phyloP scores from a whole-genome alignment of 2,329 filamentous ascomycete species.

The Fusarium cicatricum region DNA sequence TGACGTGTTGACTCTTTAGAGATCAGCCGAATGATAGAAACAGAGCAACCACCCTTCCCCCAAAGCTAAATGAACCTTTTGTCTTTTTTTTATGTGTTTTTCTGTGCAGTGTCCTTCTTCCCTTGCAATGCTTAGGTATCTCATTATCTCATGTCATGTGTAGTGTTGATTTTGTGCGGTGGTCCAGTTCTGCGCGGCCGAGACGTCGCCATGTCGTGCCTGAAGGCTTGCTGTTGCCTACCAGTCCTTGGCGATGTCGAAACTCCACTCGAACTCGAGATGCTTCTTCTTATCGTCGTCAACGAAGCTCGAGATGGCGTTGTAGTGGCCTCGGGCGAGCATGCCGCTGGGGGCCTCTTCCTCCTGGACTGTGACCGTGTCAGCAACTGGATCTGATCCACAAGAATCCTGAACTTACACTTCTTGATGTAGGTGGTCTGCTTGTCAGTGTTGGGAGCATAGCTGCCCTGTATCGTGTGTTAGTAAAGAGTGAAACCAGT shows the following conservation, averaged over 20 bases:
- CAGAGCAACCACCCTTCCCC: constrained; percentile 29
- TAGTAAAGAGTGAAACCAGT: constrained; percentile 21
- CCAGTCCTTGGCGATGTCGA: constrained; percentile 98
- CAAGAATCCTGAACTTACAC: constrained; percentile 68
- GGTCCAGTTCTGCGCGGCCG: constrained; percentile 3
- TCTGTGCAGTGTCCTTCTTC: constrained; percentile 17
- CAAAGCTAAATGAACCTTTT: constrained; percentile 12
- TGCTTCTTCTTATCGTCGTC: constrained; percentile 95
- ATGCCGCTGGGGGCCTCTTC: constrained; percentile 94
- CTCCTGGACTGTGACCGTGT: constrained; percentile 71
- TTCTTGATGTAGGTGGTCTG: constrained; percentile 88
- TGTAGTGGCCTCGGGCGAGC: constrained; percentile 89
- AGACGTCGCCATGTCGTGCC: constrained; percentile 15
- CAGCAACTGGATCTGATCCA: not conserved
- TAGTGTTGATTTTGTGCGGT: constrained; percentile 25
- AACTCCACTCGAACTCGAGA: constrained; percentile 93
- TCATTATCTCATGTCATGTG: constrained; percentile 42
- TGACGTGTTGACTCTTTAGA: constrained; percentile 19
- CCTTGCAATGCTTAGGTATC: constrained; percentile 40
- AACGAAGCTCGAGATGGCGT: constrained; percentile 86
- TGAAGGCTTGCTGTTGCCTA: constrained; percentile 49
- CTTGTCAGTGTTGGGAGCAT: constrained; percentile 89
- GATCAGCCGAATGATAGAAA: constrained; percentile 32
- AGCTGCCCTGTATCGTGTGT: constrained; percentile 74
- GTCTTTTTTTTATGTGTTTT: constrained; percentile 31